A percentile compares a stretch with the other conserved stretches of the same genome.
Conservation (phyloP, 352 stramenopile genomes). For the Phytophthora brassicae region DNA sequence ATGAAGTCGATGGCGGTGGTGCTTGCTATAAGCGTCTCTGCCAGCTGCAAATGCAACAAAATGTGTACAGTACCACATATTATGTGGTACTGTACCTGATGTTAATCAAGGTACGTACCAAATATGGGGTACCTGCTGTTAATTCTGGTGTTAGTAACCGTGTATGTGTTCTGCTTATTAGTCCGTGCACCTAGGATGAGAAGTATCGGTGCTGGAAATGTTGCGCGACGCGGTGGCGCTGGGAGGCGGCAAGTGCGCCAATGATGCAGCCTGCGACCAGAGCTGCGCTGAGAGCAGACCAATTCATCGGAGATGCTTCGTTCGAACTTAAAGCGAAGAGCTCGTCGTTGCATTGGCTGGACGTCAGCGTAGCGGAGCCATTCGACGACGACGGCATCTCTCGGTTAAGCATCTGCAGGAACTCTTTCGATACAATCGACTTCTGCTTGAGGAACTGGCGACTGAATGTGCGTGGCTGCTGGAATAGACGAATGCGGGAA, state of each 20-base stretch:
- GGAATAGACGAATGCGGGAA: constrained; percentile 26
- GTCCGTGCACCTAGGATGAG: neutral
- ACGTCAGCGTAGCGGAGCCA: constrained; percentile 14
- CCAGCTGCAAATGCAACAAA: too few relatives aligned
- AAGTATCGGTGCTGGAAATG: constrained; percentile 14
- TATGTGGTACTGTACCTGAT: too few relatives aligned
- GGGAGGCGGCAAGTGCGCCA: constrained; percentile 15
- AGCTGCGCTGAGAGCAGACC: constrained; percentile 32
- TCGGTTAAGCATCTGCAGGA: constrained; percentile 23
- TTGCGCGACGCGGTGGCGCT: constrained; percentile 22
- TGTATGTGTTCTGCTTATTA: too few relatives aligned
- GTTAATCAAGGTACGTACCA: too few relatives aligned
- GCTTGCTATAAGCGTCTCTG: too few relatives aligned
- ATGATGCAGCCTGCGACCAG: constrained; percentile 35
- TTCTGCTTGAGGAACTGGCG: constrained; percentile 26
- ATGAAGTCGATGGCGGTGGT: neutral
- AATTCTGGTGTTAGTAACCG: too few relatives aligned
- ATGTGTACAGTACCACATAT: too few relatives aligned
- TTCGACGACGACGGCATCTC: constrained; percentile 19
- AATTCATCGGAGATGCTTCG: constrained; percentile 14
- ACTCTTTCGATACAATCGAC: constrained; percentile 25
- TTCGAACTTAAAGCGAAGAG: neutral
- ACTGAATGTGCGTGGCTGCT: constrained; percentile 23
- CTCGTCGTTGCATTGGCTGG: constrained; percentile 20
- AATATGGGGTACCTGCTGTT: too few relatives aligned